Evolutionary conservation across 2,329 filamentous ascomycete genomes (phyloP).

Genomic region (Didymosphaeria variabile): DNA sequence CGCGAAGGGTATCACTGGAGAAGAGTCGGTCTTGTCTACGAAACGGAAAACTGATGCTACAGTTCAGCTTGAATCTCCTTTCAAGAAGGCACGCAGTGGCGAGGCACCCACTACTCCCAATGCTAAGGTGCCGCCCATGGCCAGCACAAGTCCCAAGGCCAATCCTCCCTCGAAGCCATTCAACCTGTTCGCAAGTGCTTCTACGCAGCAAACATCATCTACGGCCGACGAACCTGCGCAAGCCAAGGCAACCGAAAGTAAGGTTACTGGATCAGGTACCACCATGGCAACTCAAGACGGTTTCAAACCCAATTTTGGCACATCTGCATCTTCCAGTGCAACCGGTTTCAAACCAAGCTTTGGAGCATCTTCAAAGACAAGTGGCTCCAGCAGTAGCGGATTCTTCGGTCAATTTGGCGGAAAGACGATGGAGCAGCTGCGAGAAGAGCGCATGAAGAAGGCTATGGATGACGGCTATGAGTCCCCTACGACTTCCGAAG

Average conservation of each 20-base stretch:
- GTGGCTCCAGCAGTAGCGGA: conserved; percentile 11
- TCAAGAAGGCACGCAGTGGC: conserved; percentile 37
- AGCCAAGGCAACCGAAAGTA: conserved; percentile 4
- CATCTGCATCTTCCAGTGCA: conserved; percentile 6
- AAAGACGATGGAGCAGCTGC: conserved; percentile 43
- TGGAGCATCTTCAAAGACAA: background rate
- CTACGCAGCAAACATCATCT: conserved; percentile 13
- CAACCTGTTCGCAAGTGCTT: conserved; percentile 23
- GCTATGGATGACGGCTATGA: conserved; percentile 28
- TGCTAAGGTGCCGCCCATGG: conserved; percentile 27
- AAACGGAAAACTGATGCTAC: conserved; percentile 41
- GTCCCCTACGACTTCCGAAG: conserved; percentile 25
- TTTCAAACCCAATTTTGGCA: conserved; percentile 25
- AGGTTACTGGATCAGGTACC: background rate
- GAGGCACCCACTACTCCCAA: conserved; percentile 31
- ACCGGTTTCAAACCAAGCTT: conserved; percentile 28
- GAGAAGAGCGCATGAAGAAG: conserved; percentile 47
- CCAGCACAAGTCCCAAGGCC: conserved; percentile 23
- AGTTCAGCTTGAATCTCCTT: conserved; percentile 27
- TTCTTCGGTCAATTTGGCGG: conserved; percentile 43
- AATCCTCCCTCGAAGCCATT: conserved; percentile 20
- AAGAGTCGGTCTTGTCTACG: conserved; percentile 43
- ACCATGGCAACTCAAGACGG: conserved; percentile 13
- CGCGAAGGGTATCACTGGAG: conserved; percentile 42
- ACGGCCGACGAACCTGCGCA: background rate